Base-by-base conservation (phyloP, 78 protist species). In the Monosiga brevicollis region DNA sequence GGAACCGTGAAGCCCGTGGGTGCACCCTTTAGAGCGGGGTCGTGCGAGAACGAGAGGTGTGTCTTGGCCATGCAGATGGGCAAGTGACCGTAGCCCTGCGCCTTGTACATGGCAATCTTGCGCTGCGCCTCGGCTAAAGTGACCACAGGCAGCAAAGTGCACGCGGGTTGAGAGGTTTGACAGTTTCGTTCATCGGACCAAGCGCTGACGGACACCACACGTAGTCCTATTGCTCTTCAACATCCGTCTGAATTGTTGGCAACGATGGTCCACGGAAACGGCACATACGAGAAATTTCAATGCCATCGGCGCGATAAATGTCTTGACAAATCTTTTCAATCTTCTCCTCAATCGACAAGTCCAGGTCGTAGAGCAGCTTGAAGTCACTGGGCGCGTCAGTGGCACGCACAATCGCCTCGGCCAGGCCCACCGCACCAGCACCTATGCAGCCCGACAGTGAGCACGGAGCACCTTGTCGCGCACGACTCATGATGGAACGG, bases 31-130 rank as follows among this genome's bases (percentile, higher is more conserved):
- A 76, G 49, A 3, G 70, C 76, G 6, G 99, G 91, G 74, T 97
- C 97, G 80, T 84, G 84, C 20, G 94, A 83, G 35, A 97, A 80
- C 3, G 95, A 89, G 73, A 95, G 88, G 79, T 96, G 98, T 42
- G 99, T 97, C 92, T 97, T 97, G 43, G 98, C 97, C 95, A 97
- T 96, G 88, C 99, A 97, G 75, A 97, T 89, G 62, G 99, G 98
- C 32, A 96, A 86, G n/a, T 79, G 32, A 3, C 73, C 89, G 76
- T 91, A 94, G 24, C 97, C 98, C 70, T 40, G 77, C 40, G 6
- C 23, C 75, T 76, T 90, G 90, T 89, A 94, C 36, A 32, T 40
- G 34, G 76, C 92, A 73, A 96, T 87, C 79, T 93, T 62, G 24
- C 42, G 38, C 73, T 87, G 93, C 2, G 97, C 97, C 72, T 73